These are phyloP conservation scores for Colletotrichum sp. DNA, from an alignment of 2,329 filamentous ascomycete genomes.

Conservation along the genomic window DNA sequence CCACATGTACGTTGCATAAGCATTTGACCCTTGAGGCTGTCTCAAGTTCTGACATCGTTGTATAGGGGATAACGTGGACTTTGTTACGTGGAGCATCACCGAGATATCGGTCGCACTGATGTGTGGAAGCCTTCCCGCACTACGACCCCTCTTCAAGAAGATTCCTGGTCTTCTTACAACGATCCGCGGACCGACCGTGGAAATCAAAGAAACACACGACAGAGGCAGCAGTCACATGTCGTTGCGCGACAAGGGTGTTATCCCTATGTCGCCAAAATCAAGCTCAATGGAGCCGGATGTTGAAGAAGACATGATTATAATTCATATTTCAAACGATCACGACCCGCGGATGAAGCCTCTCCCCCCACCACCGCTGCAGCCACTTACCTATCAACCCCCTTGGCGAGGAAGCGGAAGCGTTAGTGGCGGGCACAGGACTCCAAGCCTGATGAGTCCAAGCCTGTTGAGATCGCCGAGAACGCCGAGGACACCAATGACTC, in stretches of 20 bases:
- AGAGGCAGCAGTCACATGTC: background rate
- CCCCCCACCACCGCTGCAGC: background rate
- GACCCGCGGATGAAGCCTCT: constrained; percentile 12
- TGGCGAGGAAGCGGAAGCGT: background rate
- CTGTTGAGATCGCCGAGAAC: background rate
- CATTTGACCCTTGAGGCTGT: background rate
- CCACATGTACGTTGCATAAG: background rate
- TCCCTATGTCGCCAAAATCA: background rate
- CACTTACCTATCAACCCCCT: background rate
- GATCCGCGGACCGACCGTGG: background rate
- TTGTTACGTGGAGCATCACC: constrained; percentile 34
- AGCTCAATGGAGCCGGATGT: background rate
- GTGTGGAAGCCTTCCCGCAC: constrained; percentile 46
- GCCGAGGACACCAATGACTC: background rate
- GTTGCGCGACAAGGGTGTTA: background rate
- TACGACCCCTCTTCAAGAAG: constrained; percentile 38
- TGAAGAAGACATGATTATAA: background rate
- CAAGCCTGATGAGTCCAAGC: background rate
- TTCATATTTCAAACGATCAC: background rate
- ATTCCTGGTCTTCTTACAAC: background rate
- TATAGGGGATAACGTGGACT: constrained; percentile 31
- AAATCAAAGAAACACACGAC: background rate
- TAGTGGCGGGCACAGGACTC: background rate
- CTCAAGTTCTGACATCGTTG: background rate
- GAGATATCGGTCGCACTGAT: constrained; percentile 40